These are phyloP conservation scores for Boletus coccyginus DNA, from an alignment of 768 basidiomycete genomes.

Conservation along the genomic window DNA sequence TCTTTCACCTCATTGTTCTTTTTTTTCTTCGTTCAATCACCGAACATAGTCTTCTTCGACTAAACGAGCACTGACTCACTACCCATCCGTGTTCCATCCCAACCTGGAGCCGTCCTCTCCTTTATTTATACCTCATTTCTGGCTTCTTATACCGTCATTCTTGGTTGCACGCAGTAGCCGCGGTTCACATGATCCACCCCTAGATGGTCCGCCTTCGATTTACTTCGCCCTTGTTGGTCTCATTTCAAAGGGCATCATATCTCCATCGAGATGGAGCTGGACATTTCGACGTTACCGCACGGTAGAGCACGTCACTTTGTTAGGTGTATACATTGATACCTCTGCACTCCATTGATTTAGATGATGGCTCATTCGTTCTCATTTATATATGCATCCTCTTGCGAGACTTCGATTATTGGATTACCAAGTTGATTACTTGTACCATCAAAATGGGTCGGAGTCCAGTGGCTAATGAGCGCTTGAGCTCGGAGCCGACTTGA, in stretches of 20 bases:
- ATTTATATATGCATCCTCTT: background rate
- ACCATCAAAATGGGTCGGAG: background rate
- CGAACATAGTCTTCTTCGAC: background rate
- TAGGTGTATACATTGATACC: background rate
- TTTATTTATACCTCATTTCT: slow-evolving; percentile 2
- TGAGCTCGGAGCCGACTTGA: too few relatives aligned
- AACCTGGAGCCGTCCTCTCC: slow-evolving; percentile 17
- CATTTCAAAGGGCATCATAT: slow-evolving; percentile 7
- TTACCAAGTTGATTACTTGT: background rate
- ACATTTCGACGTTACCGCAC: slow-evolving; percentile 8
- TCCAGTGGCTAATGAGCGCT: too few relatives aligned
- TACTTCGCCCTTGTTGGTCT: slow-evolving; percentile 1
- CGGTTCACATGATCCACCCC: background rate
- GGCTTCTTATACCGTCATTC: background rate
- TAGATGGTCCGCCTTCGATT: slow-evolving; percentile 7
- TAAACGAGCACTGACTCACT: background rate
- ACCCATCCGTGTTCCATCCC: slow-evolving; percentile 2
- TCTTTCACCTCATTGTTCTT: slow-evolving; percentile 11
- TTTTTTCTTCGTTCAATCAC: slow-evolving; percentile 1
- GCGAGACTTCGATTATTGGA: background rate
- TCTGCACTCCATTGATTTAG: background rate
- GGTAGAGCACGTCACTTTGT: background rate
- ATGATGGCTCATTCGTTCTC: background rate
- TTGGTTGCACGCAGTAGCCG: background rate
- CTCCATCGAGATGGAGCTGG: slow-evolving; percentile 23